phyloP scores from a whole-genome alignment of 164 flowering plant species.

The Kalanchoe fedtschenkoi region DNA sequence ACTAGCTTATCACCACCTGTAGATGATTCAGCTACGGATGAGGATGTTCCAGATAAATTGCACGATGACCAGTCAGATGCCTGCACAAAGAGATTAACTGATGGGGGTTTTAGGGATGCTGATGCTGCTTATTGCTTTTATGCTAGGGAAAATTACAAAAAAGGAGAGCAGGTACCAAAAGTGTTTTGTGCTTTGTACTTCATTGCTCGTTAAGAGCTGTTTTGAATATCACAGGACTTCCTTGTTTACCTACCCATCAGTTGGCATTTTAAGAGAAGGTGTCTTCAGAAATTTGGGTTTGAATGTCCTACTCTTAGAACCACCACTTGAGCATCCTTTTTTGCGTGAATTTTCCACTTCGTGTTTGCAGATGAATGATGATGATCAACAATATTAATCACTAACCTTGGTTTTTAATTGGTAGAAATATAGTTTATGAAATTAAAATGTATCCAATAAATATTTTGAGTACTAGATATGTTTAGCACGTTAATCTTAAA shows the following conservation, averaged over 20 bases:
- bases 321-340: neutral
- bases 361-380: neutral
- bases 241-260: neutral
- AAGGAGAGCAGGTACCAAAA: slow-evolving; percentile 70
- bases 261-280: neutral
- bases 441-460: too few species aligned
- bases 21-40: slow-evolving; percentile 10
- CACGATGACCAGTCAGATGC: slow-evolving; percentile 17
- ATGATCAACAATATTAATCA: too few species aligned
- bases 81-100: slow-evolving; percentile 38
- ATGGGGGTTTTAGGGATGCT: slow-evolving; percentile 64
- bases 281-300: too few species aligned
- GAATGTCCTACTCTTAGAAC: too few species aligned
- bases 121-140: slow-evolving; percentile 70
- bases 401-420: too few species aligned
- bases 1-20: slow-evolving; percentile 14
- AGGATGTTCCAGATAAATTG: slow-evolving; percentile 8
- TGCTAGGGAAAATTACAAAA: slow-evolving; percentile 56
- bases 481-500: neutral
- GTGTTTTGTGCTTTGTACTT: neutral
- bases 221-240: neutral
- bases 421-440: too few species aligned
- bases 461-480: too few species aligned
- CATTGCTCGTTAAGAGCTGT: neutral
- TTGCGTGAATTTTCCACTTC: neutral